Conservation (phyloP, 2,329 filamentous ascomycete species). For the Cytospora schulzeri region DNA sequence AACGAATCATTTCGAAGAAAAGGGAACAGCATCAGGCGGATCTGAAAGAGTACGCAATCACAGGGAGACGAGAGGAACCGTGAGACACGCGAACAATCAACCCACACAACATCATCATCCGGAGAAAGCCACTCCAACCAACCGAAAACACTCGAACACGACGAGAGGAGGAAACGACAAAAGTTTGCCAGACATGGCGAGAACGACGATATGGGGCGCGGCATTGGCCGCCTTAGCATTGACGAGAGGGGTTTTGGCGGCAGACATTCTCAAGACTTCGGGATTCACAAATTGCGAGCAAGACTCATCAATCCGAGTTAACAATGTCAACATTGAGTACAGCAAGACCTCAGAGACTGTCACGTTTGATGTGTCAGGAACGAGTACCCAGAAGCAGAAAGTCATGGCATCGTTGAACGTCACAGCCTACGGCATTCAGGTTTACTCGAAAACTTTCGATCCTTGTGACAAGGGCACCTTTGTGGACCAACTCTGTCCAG, state of each 20-base stretch:
- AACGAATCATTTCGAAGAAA: slow-evolving; percentile 19
- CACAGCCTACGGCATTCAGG: slow-evolving; percentile 78
- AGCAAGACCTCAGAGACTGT: slow-evolving; percentile 73
- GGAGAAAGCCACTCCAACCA: slow-evolving; percentile 15
- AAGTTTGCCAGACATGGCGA: slow-evolving; percentile 31
- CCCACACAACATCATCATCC: slow-evolving; percentile 4
- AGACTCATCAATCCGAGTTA: slow-evolving; percentile 65
- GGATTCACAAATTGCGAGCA: slow-evolving; percentile 76
- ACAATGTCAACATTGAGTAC: slow-evolving; percentile 77
- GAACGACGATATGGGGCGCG: slow-evolving; percentile 29
- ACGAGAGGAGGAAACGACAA: neutral
- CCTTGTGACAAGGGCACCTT: slow-evolving; percentile 72
- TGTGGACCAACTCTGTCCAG: slow-evolving; percentile 77
- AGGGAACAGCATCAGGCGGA: slow-evolving; percentile 18
- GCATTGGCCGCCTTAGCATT: slow-evolving; percentile 42
- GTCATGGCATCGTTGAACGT: slow-evolving; percentile 77
- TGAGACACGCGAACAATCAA: slow-evolving; percentile 6
- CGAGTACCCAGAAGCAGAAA: slow-evolving; percentile 73
- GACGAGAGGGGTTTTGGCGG: slow-evolving; percentile 57
- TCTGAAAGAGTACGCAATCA: slow-evolving; percentile 22
- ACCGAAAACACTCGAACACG: neutral
- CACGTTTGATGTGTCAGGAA: slow-evolving; percentile 80
- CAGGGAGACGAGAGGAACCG: neutral
- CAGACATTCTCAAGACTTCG: slow-evolving; percentile 75
- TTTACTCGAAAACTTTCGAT: slow-evolving; percentile 81